Conservation (phyloP, 2,329 filamentous ascomycete species). For the Colletotrichum sp. region DNA sequence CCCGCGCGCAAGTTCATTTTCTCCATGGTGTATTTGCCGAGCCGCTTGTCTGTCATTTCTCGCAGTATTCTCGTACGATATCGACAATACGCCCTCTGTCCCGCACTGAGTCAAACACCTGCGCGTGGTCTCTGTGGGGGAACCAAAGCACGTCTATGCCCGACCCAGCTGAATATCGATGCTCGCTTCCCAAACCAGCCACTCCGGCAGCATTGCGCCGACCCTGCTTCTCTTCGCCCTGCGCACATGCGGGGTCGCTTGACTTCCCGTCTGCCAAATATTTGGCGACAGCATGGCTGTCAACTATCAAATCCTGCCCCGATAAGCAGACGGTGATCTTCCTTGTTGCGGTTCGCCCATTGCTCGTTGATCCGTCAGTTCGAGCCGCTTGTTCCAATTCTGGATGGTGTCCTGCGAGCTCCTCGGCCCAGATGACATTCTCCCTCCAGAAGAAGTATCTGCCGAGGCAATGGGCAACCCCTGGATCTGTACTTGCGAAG, state of each 20-base stretch:
- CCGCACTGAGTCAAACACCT: conserved; percentile 55
- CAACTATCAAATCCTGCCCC: conserved; percentile 68
- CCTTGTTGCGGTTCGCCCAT: conserved; percentile 26
- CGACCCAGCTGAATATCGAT: conserved; percentile 20
- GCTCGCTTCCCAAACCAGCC: not conserved
- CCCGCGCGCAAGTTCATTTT: not conserved
- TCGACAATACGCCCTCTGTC: conserved; percentile 32
- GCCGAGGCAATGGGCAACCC: conserved; percentile 67
- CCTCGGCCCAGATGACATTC: conserved; percentile 73
- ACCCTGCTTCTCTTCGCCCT: conserved; percentile 20
- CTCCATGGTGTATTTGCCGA: not conserved
- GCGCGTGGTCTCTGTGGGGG: conserved; percentile 66
- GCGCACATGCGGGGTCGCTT: conserved; percentile 14
- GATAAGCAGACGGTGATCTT: conserved; percentile 63
- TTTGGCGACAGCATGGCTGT: conserved; percentile 60
- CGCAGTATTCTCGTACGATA: not conserved
- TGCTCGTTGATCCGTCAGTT: not conserved
- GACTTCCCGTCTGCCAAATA: conserved; percentile 48
- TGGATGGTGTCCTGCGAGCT: conserved; percentile 44
- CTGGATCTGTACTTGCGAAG: conserved; percentile 71
- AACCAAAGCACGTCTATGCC: conserved; percentile 66
- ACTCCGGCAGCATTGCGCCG: conserved; percentile 12
- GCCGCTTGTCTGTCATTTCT: not conserved
- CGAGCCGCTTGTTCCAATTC: not conserved
- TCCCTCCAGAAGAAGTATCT: conserved; percentile 75